Evolutionary conservation across 2,329 filamentous ascomycete species (phyloP).

Genomic region (Botrytis fragariae): DNA sequence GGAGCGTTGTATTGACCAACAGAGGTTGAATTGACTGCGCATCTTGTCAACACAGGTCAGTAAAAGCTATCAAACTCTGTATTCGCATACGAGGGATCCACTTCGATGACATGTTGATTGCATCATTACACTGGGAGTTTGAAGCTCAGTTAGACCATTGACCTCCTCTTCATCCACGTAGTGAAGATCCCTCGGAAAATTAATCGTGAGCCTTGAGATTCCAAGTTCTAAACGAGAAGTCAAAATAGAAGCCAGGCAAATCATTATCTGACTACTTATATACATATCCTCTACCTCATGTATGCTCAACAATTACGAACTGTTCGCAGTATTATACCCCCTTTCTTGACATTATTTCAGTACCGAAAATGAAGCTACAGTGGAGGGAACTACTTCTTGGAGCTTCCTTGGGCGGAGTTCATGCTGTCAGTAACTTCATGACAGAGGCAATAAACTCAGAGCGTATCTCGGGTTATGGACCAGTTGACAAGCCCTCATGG

Average conservation of each 20-base stretch:
- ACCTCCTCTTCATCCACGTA: not conserved
- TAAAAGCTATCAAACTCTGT: not conserved
- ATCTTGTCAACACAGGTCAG: not conserved
- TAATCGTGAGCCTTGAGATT: not conserved
- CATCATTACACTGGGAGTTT: not conserved
- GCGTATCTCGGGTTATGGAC: conserved; percentile 3
- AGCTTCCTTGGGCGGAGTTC: not conserved
- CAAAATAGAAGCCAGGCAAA: not conserved
- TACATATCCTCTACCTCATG: not conserved
- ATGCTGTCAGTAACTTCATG: conserved; percentile 8
- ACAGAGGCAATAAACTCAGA: conserved; percentile 1
- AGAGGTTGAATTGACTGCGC: not conserved
- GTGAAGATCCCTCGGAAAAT: not conserved
- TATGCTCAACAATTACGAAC: not conserved
- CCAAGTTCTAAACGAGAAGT: not conserved
- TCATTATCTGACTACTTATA: not conserved
- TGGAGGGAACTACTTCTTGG: not conserved
- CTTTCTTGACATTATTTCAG: not conserved
- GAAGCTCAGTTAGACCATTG: not conserved
- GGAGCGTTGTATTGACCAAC: not conserved
- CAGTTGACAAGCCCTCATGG: conserved; percentile 6
- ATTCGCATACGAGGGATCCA: not conserved
- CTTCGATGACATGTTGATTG: not conserved
- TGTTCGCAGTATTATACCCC: not conserved
- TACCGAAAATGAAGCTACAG: not conserved